phyloP scores from a whole-genome alignment of 148 eudicot genomes.

The Chenopodium suecicum region DNA sequence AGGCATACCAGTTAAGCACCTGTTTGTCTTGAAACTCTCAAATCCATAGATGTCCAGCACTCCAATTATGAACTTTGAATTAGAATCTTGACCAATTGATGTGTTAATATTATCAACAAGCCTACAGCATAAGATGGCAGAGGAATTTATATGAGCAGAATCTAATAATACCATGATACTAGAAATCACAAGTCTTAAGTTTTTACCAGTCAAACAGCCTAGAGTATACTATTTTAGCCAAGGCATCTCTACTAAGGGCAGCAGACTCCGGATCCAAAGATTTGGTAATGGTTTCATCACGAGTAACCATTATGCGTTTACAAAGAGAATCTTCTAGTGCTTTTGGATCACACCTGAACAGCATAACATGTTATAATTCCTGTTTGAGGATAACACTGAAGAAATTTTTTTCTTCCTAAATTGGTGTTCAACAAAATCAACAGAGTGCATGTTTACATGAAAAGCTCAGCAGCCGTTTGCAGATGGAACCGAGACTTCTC shows the following conservation, averaged over 20 bases:
- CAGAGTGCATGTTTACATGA: conserved; percentile 52
- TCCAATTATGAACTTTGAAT: conserved; percentile 79
- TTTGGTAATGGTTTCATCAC: conserved; percentile 88
- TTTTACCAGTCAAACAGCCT: conserved; percentile 90
- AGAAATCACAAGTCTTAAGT: conserved; percentile 14
- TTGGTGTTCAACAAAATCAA: conserved; percentile 13
- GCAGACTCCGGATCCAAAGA: conserved; percentile 88
- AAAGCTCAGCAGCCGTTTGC: conserved; percentile 84
- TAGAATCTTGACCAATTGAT: conserved; percentile 90
- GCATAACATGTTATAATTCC: neutral
- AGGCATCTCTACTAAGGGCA: conserved; percentile 78
- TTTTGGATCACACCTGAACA: conserved; percentile 79
- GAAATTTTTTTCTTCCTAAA: neutral
- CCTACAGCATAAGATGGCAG: conserved; percentile 42
- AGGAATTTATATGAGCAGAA: neutral
- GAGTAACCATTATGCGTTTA: conserved; percentile 89
- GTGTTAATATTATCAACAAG: conserved; percentile 81
- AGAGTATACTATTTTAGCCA: conserved; percentile 90
- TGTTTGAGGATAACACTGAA: neutral
- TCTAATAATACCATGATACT: neutral
- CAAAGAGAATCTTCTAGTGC: conserved; percentile 91
- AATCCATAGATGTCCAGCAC: conserved; percentile 97
- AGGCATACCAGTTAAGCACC: conserved; percentile 73
- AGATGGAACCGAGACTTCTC: conserved; percentile 91
- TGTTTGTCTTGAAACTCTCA: conserved; percentile 99